Evolutionary conservation across 192 early-diverging fungal species (phyloP).

Genomic region (Coemansia sp.): DNA sequence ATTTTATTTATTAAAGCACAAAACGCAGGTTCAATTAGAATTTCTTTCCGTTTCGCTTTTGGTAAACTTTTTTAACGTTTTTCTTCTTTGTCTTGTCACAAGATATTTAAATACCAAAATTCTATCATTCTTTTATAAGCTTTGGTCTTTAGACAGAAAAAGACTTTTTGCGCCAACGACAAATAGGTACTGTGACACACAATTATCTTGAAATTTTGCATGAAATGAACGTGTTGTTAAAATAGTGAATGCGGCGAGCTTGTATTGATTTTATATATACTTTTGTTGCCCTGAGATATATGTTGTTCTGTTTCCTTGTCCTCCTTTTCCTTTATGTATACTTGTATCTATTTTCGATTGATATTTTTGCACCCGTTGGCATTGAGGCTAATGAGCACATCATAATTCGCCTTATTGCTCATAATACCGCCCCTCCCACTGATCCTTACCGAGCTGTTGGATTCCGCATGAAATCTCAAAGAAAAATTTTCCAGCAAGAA

Average conservation of each 20-base stretch:
- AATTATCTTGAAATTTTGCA: background rate
- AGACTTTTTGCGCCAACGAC: background rate
- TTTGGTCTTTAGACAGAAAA: background rate
- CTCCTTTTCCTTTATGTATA: background rate
- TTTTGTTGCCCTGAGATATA: background rate
- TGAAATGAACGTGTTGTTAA: background rate
- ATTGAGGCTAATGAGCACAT: too few species aligned
- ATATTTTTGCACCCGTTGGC: too few species aligned
- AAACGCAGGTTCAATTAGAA: too few species aligned
- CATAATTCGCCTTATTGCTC: too few species aligned
- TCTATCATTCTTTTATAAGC: background rate
- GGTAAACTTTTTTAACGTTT: background rate
- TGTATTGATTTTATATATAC: background rate
- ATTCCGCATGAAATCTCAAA: background rate
- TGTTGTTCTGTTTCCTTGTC: background rate
- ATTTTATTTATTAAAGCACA: too few species aligned
- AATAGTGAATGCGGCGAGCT: background rate
- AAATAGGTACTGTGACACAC: background rate
- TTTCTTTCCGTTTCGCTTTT: background rate
- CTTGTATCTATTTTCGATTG: background rate
- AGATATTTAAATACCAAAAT: background rate
- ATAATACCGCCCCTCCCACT: background rate
- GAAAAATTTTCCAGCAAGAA: background rate
- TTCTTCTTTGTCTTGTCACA: background rate
- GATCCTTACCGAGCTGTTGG: conserved; percentile 8